Evolutionary conservation across 768 basidiomycete species (phyloP).

Genomic region (Phanerodontia chrysosporium): DNA sequence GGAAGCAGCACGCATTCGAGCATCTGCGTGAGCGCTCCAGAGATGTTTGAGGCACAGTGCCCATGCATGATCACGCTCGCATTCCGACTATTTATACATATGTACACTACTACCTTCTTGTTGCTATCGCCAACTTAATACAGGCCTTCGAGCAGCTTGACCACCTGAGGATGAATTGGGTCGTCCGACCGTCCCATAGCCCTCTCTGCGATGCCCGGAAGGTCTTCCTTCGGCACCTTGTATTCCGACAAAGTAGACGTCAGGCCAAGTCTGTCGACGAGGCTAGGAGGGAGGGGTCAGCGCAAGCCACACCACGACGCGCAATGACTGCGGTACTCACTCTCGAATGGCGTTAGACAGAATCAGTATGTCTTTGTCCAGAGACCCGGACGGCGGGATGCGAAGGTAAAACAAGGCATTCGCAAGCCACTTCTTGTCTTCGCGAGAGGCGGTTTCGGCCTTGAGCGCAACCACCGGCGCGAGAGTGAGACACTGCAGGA

Average conservation of each 20-base stretch:
- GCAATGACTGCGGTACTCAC: slow-evolving; percentile 37
- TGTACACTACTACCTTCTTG: too few species aligned
- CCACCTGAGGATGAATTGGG: slow-evolving; percentile 3
- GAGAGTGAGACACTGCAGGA: slow-evolving; percentile 62
- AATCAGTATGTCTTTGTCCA: slow-evolving; percentile 57
- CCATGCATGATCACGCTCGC: too few species aligned
- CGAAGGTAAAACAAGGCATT: slow-evolving; percentile 53
- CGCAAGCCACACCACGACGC: neutral
- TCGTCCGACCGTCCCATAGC: slow-evolving; percentile 9
- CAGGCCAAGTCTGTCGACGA: slow-evolving; percentile 57
- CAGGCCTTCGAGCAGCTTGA: slow-evolving; percentile 6
- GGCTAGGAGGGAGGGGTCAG: slow-evolving; percentile 31
- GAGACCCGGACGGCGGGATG: slow-evolving; percentile 55
- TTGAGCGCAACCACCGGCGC: slow-evolving; percentile 58
- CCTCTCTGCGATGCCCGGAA: slow-evolving; percentile 46
- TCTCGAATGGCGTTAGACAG: slow-evolving; percentile 50
- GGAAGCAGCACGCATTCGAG: too few species aligned
- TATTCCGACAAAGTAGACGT: slow-evolving; percentile 55
- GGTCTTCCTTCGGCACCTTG: slow-evolving; percentile 56
- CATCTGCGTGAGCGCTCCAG: too few species aligned
- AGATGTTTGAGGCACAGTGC: too few species aligned
- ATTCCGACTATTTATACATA: too few species aligned
- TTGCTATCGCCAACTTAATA: too few species aligned
- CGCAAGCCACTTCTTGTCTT: slow-evolving; percentile 60
- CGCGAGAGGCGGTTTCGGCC: slow-evolving; percentile 51